Evolutionary conservation across 805 yeast species (phyloP).

Genomic region (Zygosaccharomyces siamensis): DNA sequence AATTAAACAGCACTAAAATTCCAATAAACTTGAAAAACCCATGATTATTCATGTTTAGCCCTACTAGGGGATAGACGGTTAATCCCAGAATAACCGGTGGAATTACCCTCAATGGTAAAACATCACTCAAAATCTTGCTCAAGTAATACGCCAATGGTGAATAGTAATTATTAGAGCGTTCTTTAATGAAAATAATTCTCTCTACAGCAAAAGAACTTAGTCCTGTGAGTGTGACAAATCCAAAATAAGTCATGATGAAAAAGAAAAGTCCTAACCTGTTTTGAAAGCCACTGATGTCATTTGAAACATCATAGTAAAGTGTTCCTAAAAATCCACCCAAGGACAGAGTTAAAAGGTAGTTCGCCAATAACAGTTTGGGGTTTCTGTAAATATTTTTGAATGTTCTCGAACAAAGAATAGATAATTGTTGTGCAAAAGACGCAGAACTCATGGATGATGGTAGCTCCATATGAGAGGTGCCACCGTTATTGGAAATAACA

Average conservation of each 20-base stretch:
- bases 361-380: conserved; percentile 82
- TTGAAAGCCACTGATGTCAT: conserved; percentile 95
- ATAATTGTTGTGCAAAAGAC: conserved; percentile 55
- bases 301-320: conserved; percentile 73
- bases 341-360: conserved; percentile 68
- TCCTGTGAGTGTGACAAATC: conserved; percentile 90
- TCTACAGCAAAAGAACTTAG: conserved; percentile 84
- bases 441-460: conserved; percentile 40
- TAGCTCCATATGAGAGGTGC: conserved; percentile 10
- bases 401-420: conserved; percentile 77
- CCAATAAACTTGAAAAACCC: conserved; percentile 66
- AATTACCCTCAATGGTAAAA: conserved; percentile 84
- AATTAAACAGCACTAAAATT: conserved; percentile 75
- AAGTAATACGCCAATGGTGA: conserved; percentile 79
- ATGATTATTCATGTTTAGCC: conserved; percentile 70
- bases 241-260: conserved; percentile 85
- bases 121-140: conserved; percentile 84
- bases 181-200: conserved; percentile 83
- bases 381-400: conserved; percentile 90
- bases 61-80: conserved; percentile 85
- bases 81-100: conserved; percentile 82
- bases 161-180: conserved; percentile 91
- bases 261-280: conserved; percentile 91
- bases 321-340: conserved; percentile 84
- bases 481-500: conserved; percentile 21